Conservation (phyloP, 2,329 filamentous ascomycete genomes). For the Epichloe typhina region DNA sequence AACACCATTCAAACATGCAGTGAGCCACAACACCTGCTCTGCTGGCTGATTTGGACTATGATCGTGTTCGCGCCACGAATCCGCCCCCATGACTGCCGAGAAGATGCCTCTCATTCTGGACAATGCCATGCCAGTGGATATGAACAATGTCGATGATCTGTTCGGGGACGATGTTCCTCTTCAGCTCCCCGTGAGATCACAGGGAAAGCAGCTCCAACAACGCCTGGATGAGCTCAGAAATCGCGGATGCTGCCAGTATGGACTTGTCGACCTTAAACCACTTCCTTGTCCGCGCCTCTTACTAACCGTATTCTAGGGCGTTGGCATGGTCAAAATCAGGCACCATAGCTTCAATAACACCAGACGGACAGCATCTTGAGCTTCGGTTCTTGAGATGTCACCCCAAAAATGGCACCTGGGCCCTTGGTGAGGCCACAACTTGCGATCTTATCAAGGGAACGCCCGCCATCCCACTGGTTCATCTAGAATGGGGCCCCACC, state of each 20-base stretch:
- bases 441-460: constrained; percentile 47
- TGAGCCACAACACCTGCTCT: neutral
- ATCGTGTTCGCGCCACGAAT: neutral
- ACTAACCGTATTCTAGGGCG: constrained; percentile 35
- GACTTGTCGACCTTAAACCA: neutral
- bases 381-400: constrained; percentile 60
- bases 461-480: constrained; percentile 57
- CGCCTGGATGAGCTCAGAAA: constrained; percentile 65
- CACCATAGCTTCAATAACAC: constrained; percentile 68
- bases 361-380: constrained; percentile 57
- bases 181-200: constrained; percentile 33
- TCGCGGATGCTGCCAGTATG: constrained; percentile 72
- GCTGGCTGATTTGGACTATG: neutral
- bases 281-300: neutral
- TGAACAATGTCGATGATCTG: constrained; percentile 57
- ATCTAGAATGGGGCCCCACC: constrained; percentile 68
- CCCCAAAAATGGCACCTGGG: constrained; percentile 59
- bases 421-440: constrained; percentile 56
- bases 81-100: constrained; percentile 20
- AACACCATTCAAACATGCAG: too few relatives aligned
- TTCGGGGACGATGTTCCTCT: constrained; percentile 58
- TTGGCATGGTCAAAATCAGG: constrained; percentile 83
- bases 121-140: constrained; percentile 32
- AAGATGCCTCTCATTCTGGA: constrained; percentile 32
- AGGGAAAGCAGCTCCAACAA: constrained; percentile 51